Conservation (phyloP, 2,329 filamentous ascomycete species). For the Fusarium dimerum region DNA sequence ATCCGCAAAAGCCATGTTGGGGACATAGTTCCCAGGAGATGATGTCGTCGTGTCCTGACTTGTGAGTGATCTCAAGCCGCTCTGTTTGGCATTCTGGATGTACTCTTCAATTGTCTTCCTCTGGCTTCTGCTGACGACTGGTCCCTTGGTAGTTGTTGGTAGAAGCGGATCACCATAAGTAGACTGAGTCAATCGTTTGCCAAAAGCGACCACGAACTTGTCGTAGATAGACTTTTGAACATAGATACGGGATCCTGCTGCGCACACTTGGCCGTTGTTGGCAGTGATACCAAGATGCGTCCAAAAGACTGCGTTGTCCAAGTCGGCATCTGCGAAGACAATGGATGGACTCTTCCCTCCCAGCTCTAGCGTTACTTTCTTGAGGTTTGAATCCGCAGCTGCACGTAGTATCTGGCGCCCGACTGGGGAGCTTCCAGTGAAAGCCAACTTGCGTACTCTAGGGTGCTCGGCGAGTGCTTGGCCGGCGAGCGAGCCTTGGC, state of each 20-base stretch:
- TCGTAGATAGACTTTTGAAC: constrained; percentile 59
- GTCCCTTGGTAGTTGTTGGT: constrained; percentile 35
- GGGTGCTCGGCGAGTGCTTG: constrained; percentile 65
- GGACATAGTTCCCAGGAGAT: constrained; percentile 28
- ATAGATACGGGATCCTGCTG: constrained; percentile 58
- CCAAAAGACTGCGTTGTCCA: constrained; percentile 61
- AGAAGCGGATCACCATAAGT: constrained; percentile 24
- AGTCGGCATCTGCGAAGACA: constrained; percentile 60
- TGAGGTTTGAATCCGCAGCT: constrained; percentile 56
- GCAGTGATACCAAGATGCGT: constrained; percentile 42
- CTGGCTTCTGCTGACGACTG: constrained; percentile 58
- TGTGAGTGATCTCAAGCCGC: constrained; percentile 13
- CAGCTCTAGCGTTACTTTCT: constrained; percentile 60
- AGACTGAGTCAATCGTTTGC: constrained; percentile 52
- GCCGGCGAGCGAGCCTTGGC: constrained; percentile 65
- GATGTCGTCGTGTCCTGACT: constrained; percentile 9
- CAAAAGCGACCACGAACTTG: constrained; percentile 61
- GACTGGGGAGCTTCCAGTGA: constrained; percentile 70
- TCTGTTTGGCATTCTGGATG: constrained; percentile 40
- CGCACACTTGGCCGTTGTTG: constrained; percentile 61
- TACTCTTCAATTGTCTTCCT: constrained; percentile 65
- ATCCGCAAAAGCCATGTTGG: constrained; percentile 32
- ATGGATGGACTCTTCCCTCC: constrained; percentile 62
- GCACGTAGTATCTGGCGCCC: constrained; percentile 69
- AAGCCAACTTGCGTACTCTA: constrained; percentile 71